Base-by-base conservation (phyloP, 2,329 filamentous ascomycete genomes). In the Cladosporium cucumerinum region DNA sequence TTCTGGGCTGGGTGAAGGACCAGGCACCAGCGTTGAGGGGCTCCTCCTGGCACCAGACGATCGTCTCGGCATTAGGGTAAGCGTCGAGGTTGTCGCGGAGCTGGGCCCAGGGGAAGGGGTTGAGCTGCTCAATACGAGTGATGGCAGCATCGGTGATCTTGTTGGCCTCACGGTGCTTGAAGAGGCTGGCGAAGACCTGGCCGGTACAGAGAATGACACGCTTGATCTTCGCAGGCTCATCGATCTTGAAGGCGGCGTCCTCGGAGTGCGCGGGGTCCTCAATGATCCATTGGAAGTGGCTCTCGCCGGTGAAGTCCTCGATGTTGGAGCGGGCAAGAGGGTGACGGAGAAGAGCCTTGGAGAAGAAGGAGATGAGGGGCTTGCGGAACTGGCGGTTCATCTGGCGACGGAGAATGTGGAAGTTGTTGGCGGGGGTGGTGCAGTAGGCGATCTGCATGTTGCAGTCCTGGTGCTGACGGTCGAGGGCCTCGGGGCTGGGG, bases 351-450 rank as follows among this genome's bases (percentile, higher is more conserved):
- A 99, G 87, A 67, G 92, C 90, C 84, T 99, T 99, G 74, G 92
- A 97, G 86, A 99, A 99, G 89, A 99, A 99, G 72, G 97, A 89
- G 74, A 98, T 85, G 64, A 99, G 87, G 72, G 95, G 95, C 85
- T 99, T 99, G 82, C 95, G 89, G 90, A 99, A 99, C 78, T 99
- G 94, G 75, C 95, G 88, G 85, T 98, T 93, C 89, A 99, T 97
- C 83, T 99, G 95, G 80, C 95, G 88, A 78, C 95, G 91, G 69
- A 99, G 86, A 71, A 95, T 89, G 81, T 99, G 95, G 89, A 99
- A 99, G 77, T 96, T 80, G 81, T 99, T 99, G 70, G 94, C 86
- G 30, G 95, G 95, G 55, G 90, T 91, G n/a, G 95, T 99, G 87
- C 96, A 93, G 84, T 95, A 97, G 64, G 89, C 93, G 77, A 99